Evolutionary conservation across 345 rosid species (phyloP).

Genomic region (Sisymbrium irio): DNA sequence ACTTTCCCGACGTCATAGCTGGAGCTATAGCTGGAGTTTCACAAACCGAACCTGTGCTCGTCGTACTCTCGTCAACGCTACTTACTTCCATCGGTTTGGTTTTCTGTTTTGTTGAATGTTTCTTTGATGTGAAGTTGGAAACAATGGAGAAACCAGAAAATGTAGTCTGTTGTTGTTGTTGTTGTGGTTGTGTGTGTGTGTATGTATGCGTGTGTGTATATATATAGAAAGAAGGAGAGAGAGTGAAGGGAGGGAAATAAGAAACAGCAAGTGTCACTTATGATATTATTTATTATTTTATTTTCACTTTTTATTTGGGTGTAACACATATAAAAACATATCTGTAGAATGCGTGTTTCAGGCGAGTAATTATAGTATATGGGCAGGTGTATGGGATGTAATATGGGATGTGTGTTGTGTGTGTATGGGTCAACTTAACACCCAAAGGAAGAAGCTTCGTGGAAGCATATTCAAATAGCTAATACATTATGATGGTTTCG

Average conservation of each 20-base stretch:
- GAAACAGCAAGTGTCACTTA: constrained; percentile 36
- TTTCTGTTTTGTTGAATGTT: neutral
- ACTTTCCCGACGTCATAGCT: constrained; percentile 23
- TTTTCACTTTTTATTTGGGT: constrained; percentile 22
- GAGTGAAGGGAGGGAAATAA: constrained; percentile 17
- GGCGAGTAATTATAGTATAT: constrained; percentile 36
- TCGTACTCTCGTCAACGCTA: constrained; percentile 58
- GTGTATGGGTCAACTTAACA: constrained; percentile 36
- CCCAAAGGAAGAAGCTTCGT: constrained; percentile 24
- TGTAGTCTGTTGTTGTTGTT: constrained; percentile 1
- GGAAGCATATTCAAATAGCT: constrained; percentile 1
- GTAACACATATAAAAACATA: constrained; percentile 2
- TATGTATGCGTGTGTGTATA: neutral
- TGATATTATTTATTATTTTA: constrained; percentile 29
- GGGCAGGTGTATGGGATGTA: constrained; percentile 35
- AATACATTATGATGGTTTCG: neutral
- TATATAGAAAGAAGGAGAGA: constrained; percentile 27
- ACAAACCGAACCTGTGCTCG: constrained; percentile 42
- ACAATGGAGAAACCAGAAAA: constrained; percentile 15
- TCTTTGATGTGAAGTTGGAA: neutral
- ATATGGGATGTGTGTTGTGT: constrained; percentile 30
- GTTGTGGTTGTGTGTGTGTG: neutral
- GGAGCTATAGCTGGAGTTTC: constrained; percentile 26
- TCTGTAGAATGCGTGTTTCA: constrained; percentile 28
- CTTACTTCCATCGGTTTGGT: constrained; percentile 46